phyloP scores from a whole-genome alignment of 208 protist genomes.

The Spongospora subterranea region DNA sequence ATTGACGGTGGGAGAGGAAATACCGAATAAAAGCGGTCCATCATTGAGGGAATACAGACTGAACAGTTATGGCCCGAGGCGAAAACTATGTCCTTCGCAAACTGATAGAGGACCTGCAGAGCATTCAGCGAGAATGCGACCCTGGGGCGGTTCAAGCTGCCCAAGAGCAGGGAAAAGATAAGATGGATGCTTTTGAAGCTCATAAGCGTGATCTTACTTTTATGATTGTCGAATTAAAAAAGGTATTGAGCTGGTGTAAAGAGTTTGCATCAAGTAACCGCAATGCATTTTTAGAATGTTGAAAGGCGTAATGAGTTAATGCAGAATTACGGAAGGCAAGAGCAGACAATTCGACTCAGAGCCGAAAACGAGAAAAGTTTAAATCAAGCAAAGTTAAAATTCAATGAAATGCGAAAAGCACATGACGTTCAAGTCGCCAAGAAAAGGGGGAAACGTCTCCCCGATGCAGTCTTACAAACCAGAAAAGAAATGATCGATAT shows the following conservation, averaged over 20 bases:
- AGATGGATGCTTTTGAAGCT: slow-evolving; percentile 15
- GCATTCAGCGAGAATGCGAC: slow-evolving; percentile 53
- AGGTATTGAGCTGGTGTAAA: background rate
- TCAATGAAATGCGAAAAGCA: slow-evolving; percentile 50
- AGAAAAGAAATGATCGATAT: slow-evolving; percentile 41
- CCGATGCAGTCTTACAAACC: slow-evolving; percentile 4
- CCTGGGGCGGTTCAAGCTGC: background rate
- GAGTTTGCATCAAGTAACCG: background rate
- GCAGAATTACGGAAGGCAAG: slow-evolving; percentile 29
- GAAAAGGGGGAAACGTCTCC: slow-evolving; percentile 37
- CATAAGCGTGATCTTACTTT: slow-evolving; percentile 32
- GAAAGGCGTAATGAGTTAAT: slow-evolving; percentile 40
- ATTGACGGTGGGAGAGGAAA: background rate
- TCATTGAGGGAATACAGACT: background rate
- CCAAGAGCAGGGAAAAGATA: slow-evolving; percentile 31
- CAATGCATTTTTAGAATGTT: slow-evolving; percentile 32
- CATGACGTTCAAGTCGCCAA: slow-evolving; percentile 41
- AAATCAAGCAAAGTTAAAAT: slow-evolving; percentile 2
- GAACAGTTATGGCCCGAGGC: background rate
- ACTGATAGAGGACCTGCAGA: slow-evolving; percentile 46
- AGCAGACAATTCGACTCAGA: slow-evolving; percentile 20
- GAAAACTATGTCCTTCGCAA: slow-evolving; percentile 24
- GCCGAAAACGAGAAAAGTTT: slow-evolving; percentile 48
- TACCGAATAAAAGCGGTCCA: background rate
- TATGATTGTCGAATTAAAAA: slow-evolving; percentile 44